phyloP scores from a whole-genome alignment of 2,329 filamentous ascomycete species.

The Verticillium longisporum region DNA sequence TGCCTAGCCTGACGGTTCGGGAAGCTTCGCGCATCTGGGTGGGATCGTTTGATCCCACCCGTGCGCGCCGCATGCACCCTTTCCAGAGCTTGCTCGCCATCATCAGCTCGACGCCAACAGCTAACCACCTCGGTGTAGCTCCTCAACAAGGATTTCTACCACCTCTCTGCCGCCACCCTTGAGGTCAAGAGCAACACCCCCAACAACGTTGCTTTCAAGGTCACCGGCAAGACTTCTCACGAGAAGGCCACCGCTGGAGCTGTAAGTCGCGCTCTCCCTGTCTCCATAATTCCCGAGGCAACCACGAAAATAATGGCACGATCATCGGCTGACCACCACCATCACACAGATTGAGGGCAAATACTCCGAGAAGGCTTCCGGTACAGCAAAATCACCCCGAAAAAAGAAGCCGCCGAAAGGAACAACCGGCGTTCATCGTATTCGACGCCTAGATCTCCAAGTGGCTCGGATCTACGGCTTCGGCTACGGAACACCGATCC shows the following conservation, averaged over 20 bases:
- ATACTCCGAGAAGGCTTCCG: conserved; percentile 85
- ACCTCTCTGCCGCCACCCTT: conserved; percentile 74
- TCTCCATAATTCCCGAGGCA: background rate
- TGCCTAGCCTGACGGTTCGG: conserved; percentile 1
- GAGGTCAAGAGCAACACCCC: conserved; percentile 99
- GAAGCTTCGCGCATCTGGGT: conserved; percentile 14
- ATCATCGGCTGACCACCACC: background rate
- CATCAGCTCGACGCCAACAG: background rate
- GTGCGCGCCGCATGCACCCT: background rate
- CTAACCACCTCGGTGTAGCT: conserved; percentile 51
- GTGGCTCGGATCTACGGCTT: conserved; percentile 29
- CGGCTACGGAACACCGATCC: conserved; percentile 28
- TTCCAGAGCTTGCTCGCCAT: background rate
- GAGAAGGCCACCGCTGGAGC: conserved; percentile 87
- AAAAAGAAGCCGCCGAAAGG: conserved; percentile 15
- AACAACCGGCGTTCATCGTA: conserved; percentile 1
- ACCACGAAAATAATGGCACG: background rate
- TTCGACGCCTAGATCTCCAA: conserved; percentile 5
- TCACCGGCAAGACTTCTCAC: conserved; percentile 97
- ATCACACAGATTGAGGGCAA: conserved; percentile 77
- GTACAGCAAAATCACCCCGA: conserved; percentile 48
- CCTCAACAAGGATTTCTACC: conserved; percentile 99
- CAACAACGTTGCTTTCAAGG: conserved; percentile 98
- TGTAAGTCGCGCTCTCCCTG: conserved; percentile 52
- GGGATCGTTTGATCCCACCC: conserved; percentile 1